Conservation (phyloP, 805 yeast species). For the Candida vaughaniae region DNA sequence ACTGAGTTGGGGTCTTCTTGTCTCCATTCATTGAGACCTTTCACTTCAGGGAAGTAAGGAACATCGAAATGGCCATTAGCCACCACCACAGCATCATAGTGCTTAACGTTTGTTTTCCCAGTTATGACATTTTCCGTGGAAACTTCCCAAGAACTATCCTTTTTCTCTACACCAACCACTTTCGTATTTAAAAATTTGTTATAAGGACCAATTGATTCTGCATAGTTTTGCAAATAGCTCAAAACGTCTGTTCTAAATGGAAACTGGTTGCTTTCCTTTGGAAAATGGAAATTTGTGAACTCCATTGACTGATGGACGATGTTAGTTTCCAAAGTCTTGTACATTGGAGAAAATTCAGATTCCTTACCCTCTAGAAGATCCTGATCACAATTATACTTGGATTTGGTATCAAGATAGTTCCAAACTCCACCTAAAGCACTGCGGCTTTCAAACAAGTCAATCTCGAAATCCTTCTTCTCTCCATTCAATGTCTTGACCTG, state of each 20-base stretch:
- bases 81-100: conserved; percentile 38
- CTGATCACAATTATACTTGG: conserved; percentile 4
- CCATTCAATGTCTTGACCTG: conserved; percentile 59
- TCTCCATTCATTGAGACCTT: conserved; percentile 32
- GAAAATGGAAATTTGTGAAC: conserved; percentile 26
- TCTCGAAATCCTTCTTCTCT: conserved; percentile 44
- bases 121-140: conserved; percentile 7
- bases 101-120: conserved; percentile 4
- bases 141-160: conserved; percentile 15
- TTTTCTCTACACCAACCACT: conserved; percentile 14
- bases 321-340: conserved; percentile 68
- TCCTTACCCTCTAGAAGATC: conserved; percentile 13
- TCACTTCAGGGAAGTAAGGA: conserved; percentile 34
- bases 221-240: conserved; percentile 58
- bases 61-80: conserved; percentile 40
- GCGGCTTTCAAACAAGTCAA: conserved; percentile 62
- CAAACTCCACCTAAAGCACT: conserved; percentile 74
- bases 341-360: conserved; percentile 48
- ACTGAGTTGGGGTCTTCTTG: conserved; percentile 22
- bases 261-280: conserved; percentile 43
- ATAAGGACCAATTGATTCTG: conserved; percentile 24
- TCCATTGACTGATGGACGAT: conserved; percentile 67
- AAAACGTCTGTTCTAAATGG: conserved; percentile 63
- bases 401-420: conserved; percentile 36
- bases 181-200: conserved; percentile 15